Base-by-base conservation (phyloP, 1,284 basidiomycete species). In the Naganishia sp. region DNA sequence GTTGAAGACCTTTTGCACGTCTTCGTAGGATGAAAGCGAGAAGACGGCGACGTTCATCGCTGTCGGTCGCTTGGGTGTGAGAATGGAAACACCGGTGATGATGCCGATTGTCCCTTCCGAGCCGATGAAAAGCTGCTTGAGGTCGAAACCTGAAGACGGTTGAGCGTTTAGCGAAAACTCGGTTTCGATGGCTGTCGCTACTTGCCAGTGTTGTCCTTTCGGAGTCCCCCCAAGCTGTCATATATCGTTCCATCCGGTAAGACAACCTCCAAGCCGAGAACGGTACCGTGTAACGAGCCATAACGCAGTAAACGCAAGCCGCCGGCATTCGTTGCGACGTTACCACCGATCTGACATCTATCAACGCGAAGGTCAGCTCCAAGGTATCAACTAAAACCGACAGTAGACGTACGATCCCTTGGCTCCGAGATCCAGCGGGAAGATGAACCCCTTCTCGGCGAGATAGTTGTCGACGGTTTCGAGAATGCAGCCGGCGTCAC, bases 111-210 rank as follows among this genome's bases (percentile, higher is more conserved):
- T 95, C 63, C 96, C 96, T 78, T 99, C 96, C 11, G 91, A 89
- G 23, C 96, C 96, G 73, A 99, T 97, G 80, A 99, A 99, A 7
- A 99, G 86, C 78, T 99, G 96, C 80, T 99, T 99, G 57, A 99
- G 83, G 78, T 99, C 96, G 76, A 97, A 95, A n/a, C 95, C 93
- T 93, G 71, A 1, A 55, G 11, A 3, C 10, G 3, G 42, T 69
- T 23, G 70, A 60, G 45, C 11, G 9, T 52, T 21, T 23, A 42
- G 52, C 57, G 6, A 1, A 6, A 44, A 43, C 52, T 7, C 33
- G 44, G 25, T 56, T n/a, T 16, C 64, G 28, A 21, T 10, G 25
- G 3, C 6, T 15, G 25, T 43, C 16, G n/a, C 1, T 1, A 74
- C 84, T 68, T 66, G 89, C 93, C 94, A 2, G 96, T 99, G 79